phyloP scores from a whole-genome alignment of 2,329 filamentous ascomycete genomes.

The Septoria linicola region DNA sequence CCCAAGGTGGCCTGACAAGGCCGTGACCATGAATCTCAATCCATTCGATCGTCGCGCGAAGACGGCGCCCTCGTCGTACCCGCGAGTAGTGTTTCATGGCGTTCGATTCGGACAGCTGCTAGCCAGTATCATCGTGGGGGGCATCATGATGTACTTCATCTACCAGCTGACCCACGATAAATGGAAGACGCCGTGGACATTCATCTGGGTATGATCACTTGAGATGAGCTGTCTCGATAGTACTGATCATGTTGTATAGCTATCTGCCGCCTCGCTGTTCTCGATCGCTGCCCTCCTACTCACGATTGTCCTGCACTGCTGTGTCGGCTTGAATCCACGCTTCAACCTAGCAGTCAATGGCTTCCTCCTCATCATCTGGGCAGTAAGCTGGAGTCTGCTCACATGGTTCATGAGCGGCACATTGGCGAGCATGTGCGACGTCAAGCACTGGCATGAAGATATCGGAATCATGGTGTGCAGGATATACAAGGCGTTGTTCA shows the following conservation, averaged over 20 bases:
- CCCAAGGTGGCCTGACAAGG: background rate
- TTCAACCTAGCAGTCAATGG: conserved; percentile 53
- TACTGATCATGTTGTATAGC: conserved; percentile 39
- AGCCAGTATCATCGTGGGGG: conserved; percentile 51
- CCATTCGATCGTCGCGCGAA: conserved; percentile 34
- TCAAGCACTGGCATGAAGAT: conserved; percentile 50
- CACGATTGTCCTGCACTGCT: conserved; percentile 54
- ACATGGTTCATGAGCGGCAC: conserved; percentile 56
- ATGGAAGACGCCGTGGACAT: conserved; percentile 59
- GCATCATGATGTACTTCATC: conserved; percentile 57
- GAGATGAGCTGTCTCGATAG: conserved; percentile 1
- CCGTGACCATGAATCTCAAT: conserved; percentile 16
- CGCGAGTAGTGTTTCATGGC: conserved; percentile 45
- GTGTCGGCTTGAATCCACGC: conserved; percentile 52
- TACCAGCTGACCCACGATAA: conserved; percentile 53
- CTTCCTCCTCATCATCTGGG: conserved; percentile 53
- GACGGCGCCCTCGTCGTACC: conserved; percentile 49
- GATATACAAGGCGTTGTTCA: conserved; percentile 60
- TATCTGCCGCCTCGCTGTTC: conserved; percentile 53
- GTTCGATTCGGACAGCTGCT: conserved; percentile 45
- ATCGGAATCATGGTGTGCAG: conserved; percentile 57
- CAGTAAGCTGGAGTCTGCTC: conserved; percentile 52
- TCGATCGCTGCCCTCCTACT: conserved; percentile 50
- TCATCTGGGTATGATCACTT: conserved; percentile 52
- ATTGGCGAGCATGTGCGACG: conserved; percentile 50